Evolutionary conservation across 2,329 filamentous ascomycete genomes (phyloP), one percentile per base, ranked within the genome.

Genomic region (Harringtonia lauricola): DNA sequence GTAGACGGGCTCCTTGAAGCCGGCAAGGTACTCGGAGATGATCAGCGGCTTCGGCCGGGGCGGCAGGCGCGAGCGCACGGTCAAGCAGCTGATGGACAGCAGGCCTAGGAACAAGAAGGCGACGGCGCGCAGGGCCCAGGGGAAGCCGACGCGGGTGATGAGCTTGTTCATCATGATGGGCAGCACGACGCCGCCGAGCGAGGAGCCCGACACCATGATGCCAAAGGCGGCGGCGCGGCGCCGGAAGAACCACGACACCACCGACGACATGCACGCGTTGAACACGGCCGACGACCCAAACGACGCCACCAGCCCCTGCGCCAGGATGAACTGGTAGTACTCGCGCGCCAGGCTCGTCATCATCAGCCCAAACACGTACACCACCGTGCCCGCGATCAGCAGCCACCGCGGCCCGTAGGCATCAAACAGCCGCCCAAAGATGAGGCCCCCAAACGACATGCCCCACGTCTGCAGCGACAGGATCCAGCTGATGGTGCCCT

Each of bases 291-390:
- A 54, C 46, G 56, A 57, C 15, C 59, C 63, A 15, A 65, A 43
- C 17, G 57, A 52, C 29, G 50, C 49, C 18, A 60, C 53, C 28
- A 66, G 41, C 24, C 55, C 54, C 52, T 66, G 64, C 15, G 62
- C 54, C 5, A 66, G 59, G 46, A 66, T 51, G 51, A 65, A 57
- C 51, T 66, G 64, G 52, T 63, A 66, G 55, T 62, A 66, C 49
- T 62, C 31, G 34, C 53, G 54, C 10, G 54, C 55, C 17, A 81
- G 60, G 31, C 67, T 72, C 2, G 71, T 67, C 71, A 80, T 76
- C 74, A 81, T 80, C 10, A 81, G 55, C 5, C 72, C 71, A 43
- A 81, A 71, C 26, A 76, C 60, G 52, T 76, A 71, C 38, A 74
- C 53, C 33, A 76, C 54, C 2, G 68, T 70, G 39, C 76, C 76